These are phyloP conservation scores for Epichloe elymi DNA, from an alignment of 2,329 filamentous ascomycete genomes.

Conservation along the genomic window DNA sequence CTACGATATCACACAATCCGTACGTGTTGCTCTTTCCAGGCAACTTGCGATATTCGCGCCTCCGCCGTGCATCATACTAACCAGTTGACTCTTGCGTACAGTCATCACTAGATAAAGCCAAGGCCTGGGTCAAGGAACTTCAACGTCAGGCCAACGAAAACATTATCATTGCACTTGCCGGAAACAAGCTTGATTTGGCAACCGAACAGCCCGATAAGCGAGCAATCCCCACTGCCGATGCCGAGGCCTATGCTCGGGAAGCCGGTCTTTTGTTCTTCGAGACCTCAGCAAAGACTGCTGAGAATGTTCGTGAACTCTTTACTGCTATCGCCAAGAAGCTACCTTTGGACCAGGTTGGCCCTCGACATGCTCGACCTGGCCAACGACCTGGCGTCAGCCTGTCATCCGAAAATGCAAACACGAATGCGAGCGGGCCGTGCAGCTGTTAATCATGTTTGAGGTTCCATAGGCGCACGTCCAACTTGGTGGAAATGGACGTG, in stretches of 20 bases:
- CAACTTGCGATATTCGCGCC: background rate
- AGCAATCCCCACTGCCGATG: slow-evolving; percentile 76
- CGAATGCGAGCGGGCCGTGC: slow-evolving; percentile 41
- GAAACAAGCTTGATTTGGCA: slow-evolving; percentile 95
- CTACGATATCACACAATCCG: slow-evolving; percentile 98
- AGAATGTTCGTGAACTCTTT: slow-evolving; percentile 92
- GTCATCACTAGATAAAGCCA: slow-evolving; percentile 97
- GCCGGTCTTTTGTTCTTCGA: slow-evolving; percentile 95
- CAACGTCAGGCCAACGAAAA: slow-evolving; percentile 99
- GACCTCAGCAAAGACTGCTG: slow-evolving; percentile 92
- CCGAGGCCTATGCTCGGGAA: slow-evolving; percentile 88
- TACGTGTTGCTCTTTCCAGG: slow-evolving; percentile 33
- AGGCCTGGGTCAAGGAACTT: slow-evolving; percentile 97
- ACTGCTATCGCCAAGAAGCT: slow-evolving; percentile 97
- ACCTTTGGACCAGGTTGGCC: slow-evolving; percentile 89
- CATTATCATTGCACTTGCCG: slow-evolving; percentile 95
- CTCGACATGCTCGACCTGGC: slow-evolving; percentile 62
- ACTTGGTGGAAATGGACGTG: slow-evolving; percentile 5
- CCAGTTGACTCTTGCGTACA: slow-evolving; percentile 23
- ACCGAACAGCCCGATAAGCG: slow-evolving; percentile 92
- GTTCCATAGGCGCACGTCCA: background rate
- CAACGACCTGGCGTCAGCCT: slow-evolving; percentile 47
- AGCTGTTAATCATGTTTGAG: slow-evolving; percentile 31
- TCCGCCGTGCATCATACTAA: background rate
- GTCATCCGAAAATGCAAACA: slow-evolving; percentile 42